Conservation (phyloP, 129 eudicot genomes). For the carrot (Daucus carota) region DNA sequence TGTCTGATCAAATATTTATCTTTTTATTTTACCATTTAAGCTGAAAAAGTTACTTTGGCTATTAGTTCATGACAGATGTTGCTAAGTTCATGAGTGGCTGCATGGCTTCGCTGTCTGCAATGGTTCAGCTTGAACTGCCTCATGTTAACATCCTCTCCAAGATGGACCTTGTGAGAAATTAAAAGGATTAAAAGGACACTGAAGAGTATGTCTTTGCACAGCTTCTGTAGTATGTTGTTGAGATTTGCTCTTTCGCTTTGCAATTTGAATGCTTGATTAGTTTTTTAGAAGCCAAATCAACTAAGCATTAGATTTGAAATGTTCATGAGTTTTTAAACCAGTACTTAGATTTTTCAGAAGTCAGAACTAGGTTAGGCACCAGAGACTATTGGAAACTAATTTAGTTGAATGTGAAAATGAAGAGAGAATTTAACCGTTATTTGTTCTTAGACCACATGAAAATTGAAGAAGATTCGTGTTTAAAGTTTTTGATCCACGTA, state of each 20-base stretch:
- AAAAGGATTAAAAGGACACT: conserved; percentile 70
- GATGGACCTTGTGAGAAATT: conserved; percentile 90
- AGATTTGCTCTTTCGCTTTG: not conserved
- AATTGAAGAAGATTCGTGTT: not conserved
- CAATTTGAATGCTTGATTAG: not conserved
- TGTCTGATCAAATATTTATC: not conserved
- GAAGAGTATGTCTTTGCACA: conserved; percentile 44
- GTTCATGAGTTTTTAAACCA: not conserved
- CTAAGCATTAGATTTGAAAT: not conserved
- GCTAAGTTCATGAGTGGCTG: conserved; percentile 99
- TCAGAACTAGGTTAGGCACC: not conserved
- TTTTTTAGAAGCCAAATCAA: not conserved
- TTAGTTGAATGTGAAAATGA: not conserved
- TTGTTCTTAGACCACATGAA: not conserved
- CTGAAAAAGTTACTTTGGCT: conserved; percentile 6
- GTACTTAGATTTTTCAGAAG: not conserved
- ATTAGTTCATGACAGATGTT: conserved; percentile 88
- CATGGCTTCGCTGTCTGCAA: conserved; percentile 94
- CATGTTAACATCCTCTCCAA: conserved; percentile 90
- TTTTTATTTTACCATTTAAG: not conserved
- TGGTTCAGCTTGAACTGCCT: conserved; percentile 95
- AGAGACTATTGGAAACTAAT: not conserved
- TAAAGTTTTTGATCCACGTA: not conserved
- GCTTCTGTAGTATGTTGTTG: not conserved
- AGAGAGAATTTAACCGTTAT: not conserved